Evolutionary conservation across 768 basidiomycete species (phyloP), one percentile per base, ranked within the genome.

Genomic region (Naganishia vaughanmartiniae): DNA sequence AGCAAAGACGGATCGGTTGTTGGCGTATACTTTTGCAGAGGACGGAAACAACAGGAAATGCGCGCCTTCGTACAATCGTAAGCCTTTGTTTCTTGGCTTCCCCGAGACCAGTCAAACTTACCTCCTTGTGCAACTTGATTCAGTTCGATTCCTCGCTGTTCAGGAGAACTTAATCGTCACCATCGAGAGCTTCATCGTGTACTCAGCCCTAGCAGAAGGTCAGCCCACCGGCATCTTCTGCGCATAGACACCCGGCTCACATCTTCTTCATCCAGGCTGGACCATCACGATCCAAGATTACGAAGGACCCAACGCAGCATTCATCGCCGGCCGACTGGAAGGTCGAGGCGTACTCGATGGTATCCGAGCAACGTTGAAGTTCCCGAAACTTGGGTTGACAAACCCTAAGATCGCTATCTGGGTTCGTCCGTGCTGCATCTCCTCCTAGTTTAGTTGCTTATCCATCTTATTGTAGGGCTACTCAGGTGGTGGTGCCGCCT

Each of bases 41-140:
- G 66, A 67, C 36, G 46, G 48, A n/a, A 67, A 67, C 17, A 54
- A 31, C 34, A 28, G 66, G 36, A 51, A 67, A 17, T 67, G 66
- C 34, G 66, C 66, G 45, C 66, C 66, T 28, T 67, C 66, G 51
- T 67, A 67, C 24, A 67, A 67, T n/a, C 51, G 66, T 67, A 26
- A 67, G 63, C 46, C 11, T 9, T 24, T 39, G 3, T 5, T 9
- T 15, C 19, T 4, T 7, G 6, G 14, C 5, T 46, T 7, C 15
- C 4, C n/a, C 4, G 5, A 48, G 15, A 14, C 31, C 10, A 21
- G 4, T 4, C 63, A 46, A 5, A 28, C 30, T 24, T 6, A 30
- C 46, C n/a, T 36, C 30, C 15, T 54, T 33, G 14, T 21, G n/a
- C n/a, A n/a, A 4, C 17, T 34, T n/a, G 36, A 33, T 21, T 4